Conservation (phyloP, 352 stramenopile genomes). For the Globisporangium paroecandrum region DNA sequence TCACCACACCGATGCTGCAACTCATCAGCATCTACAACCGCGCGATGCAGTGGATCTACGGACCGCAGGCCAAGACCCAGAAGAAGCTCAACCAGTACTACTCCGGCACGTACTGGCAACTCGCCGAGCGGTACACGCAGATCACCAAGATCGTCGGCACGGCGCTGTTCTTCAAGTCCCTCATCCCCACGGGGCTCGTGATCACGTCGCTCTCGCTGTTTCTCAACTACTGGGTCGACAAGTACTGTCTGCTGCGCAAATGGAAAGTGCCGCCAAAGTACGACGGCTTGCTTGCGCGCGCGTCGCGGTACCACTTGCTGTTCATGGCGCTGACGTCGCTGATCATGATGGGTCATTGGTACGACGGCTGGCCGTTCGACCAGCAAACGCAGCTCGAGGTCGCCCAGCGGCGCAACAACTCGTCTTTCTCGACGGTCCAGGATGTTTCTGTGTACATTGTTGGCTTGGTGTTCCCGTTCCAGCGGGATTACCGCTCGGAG, state of each 20-base stretch:
- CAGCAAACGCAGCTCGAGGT: conserved; percentile 28
- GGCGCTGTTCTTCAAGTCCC: conserved; percentile 63
- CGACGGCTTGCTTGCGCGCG: conserved; percentile 54
- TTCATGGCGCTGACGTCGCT: conserved; percentile 58
- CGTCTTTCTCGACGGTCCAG: conserved; percentile 17
- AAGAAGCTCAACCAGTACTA: conserved; percentile 78
- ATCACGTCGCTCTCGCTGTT: conserved; percentile 65
- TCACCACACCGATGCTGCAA: conserved; percentile 63
- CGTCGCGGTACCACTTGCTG: conserved; percentile 67
- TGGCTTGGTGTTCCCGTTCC: conserved; percentile 50
- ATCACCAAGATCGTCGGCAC: conserved; percentile 66
- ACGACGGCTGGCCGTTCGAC: conserved; percentile 79
- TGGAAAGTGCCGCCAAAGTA: conserved; percentile 68
- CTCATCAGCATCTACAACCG: conserved; percentile 55
- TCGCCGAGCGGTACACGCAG: conserved; percentile 67
- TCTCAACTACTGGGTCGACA: conserved; percentile 83
- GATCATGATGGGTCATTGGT: conserved; percentile 78
- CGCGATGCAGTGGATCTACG: conserved; percentile 41
- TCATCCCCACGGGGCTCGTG: conserved; percentile 56
- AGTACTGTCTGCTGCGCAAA: conserved; percentile 73
- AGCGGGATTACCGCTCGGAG: conserved; percentile 34
- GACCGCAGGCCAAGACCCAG: conserved; percentile 57
- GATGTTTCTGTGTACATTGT: conserved; percentile 33
- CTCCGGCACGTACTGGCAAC: conserved; percentile 58
- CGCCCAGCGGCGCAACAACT: conserved; percentile 19